Base-by-base conservation (phyloP, 192 early-diverging fungal species). In the Allomyces macrogynus region DNA sequence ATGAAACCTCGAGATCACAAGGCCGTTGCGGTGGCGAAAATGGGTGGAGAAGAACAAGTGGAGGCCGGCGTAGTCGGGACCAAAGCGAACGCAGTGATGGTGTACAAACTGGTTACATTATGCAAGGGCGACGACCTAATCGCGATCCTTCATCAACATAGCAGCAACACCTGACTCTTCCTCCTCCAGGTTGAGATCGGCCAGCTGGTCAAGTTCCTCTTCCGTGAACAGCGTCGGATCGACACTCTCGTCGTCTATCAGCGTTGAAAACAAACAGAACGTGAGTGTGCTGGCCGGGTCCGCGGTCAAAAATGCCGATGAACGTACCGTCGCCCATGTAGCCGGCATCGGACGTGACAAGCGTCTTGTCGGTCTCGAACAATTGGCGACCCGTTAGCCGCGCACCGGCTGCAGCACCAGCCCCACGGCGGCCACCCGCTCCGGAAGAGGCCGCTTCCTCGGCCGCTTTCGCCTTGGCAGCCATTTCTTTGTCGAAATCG, bases 321-420 rank as follows among this genome's bases (percentile, higher is more conserved):
- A 7, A 57, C 7, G 32, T 57, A 57, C 85, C 92, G 18, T 93
- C 93, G 43, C 86, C 82, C 73, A 90, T 81, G 68, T 81, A 85
- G 23, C 74, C 81, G 27, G 84, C 77, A 76, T 97, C 94, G 14
- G 87, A 89, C 69, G 78, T 77, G 49, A 87, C 90, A 64, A 97
- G 79, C 40, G 84, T 75, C 75, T 81, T 80, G 73, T 97, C 88
- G 67, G 89, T 85, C 72, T 92, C 91, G 70, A 97, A 97, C 77
- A 93, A 71, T 78, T 93, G 85, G 43, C 90, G 80, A 23, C 92
- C 93, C 74, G 77, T 66, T 43, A 74, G 61, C 61, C 10, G 60
- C 60, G 26, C 23, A 63, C 23, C 24, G 32, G 61, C 68, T 3
- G 22, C 20, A 14, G 32, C 5, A 63, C 22, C 10, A 9, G 24